Percentiles rank a stretch among this genome's conserved stretches.
phyloP scores from a whole-genome alignment of 1,284 basidiomycete species.

The Apiotrichum brassicae region DNA sequence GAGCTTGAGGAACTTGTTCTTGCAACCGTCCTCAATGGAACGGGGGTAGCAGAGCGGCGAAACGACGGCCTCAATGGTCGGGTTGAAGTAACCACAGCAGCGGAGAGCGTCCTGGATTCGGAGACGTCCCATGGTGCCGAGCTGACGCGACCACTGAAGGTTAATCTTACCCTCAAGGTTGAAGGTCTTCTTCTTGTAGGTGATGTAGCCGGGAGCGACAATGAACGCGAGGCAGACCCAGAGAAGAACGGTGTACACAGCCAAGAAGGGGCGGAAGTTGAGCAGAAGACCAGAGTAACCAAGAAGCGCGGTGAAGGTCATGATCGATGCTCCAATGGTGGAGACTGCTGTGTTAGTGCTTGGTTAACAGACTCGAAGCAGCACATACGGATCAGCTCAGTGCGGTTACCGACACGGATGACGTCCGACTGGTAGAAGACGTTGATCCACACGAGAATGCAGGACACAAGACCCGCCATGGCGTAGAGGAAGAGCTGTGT shows the following conservation, averaged over 20 bases:
- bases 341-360: slow-evolving; percentile 52
- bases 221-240: slow-evolving; percentile 62
- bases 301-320: slow-evolving; percentile 59
- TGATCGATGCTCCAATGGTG: slow-evolving; percentile 54
- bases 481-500: slow-evolving; percentile 55
- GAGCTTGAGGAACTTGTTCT: slow-evolving; percentile 57
- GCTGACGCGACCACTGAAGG: slow-evolving; percentile 57
- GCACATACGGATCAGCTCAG: slow-evolving; percentile 54
- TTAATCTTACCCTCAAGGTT: slow-evolving; percentile 69
- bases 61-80: slow-evolving; percentile 60
- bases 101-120: slow-evolving; percentile 58
- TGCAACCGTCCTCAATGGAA: slow-evolving; percentile 61
- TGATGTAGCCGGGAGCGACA: slow-evolving; percentile 61
- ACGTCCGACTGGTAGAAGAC: slow-evolving; percentile 58
- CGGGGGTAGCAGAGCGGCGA: slow-evolving; percentile 61
- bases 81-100: slow-evolving; percentile 64
- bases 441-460: slow-evolving; percentile 61
- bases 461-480: slow-evolving; percentile 53
- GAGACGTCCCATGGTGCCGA: slow-evolving; percentile 55
- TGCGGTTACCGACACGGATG: slow-evolving; percentile 56
- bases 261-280: slow-evolving; percentile 66
- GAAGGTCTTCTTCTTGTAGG: slow-evolving; percentile 60
- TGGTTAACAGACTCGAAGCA: too few relatives aligned
- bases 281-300: slow-evolving; percentile 63
- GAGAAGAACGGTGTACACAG: slow-evolving; percentile 62